Evolutionary conservation across 306 rosid genomes (phyloP).

Genomic region (Prosopis cineraria): DNA sequence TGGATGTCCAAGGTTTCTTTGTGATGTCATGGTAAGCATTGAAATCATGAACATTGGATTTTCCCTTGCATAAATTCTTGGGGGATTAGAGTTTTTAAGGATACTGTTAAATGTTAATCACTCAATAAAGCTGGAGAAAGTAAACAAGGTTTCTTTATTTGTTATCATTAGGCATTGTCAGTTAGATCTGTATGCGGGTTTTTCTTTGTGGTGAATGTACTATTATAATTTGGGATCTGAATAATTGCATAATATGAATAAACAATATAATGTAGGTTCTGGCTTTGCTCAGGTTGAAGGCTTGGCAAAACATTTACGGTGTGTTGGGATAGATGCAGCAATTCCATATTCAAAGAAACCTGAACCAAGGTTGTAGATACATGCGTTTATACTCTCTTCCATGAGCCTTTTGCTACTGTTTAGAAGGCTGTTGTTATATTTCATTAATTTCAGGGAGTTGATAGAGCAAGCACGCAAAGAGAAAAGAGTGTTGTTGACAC

Average conservation of each 20-base stretch:
- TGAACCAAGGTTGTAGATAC: conserved; percentile 64
- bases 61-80: conserved; percentile 14
- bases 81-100: conserved; percentile 11
- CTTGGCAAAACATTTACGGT: conserved; percentile 92
- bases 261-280: neutral
- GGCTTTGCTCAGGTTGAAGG: conserved; percentile 80
- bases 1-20: conserved; percentile 84
- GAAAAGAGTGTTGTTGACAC: conserved; percentile 77
- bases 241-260: conserved; percentile 18
- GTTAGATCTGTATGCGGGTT: neutral
- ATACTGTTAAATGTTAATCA: conserved; percentile 31
- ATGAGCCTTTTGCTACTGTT: conserved; percentile 17
- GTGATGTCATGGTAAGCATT: conserved; percentile 84
- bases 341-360: conserved; percentile 79
- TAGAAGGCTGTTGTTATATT: conserved; percentile 29
- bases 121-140: conserved; percentile 5
- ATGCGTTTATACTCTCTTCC: conserved; percentile 25
- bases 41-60: conserved; percentile 24
- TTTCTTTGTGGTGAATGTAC: conserved; percentile 13
- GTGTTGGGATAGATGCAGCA: conserved; percentile 95
- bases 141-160: conserved; percentile 10
- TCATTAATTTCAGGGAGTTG: conserved; percentile 56
- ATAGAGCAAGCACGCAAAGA: conserved; percentile 78
- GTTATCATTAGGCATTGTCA: conserved; percentile 21
- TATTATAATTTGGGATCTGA: conserved; percentile 30